Percentiles rank a stretch among this genome's conserved stretches.
These are phyloP conservation scores for Claviceps monticola DNA, from an alignment of 2,329 filamentous ascomycete species.

Conservation along the genomic window DNA sequence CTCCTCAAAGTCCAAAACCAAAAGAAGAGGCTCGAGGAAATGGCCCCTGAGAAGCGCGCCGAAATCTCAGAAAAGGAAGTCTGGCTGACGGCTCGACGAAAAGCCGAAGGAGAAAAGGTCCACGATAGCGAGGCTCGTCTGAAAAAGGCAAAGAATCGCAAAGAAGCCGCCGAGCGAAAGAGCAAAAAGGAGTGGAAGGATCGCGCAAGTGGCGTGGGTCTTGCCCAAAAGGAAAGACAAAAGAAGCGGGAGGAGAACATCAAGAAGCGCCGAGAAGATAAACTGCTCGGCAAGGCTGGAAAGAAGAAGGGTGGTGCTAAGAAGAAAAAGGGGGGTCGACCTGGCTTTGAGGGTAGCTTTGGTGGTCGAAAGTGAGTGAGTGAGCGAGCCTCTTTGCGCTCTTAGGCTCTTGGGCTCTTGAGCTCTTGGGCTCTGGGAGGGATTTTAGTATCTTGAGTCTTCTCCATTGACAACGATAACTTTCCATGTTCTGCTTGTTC, in stretches of 20 bases:
- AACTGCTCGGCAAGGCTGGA: constrained; percentile 42
- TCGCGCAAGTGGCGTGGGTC: constrained; percentile 55
- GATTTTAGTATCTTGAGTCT: not conserved
- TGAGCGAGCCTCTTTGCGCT: constrained; percentile 10
- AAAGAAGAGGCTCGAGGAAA: constrained; percentile 59
- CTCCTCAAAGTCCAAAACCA: constrained; percentile 80
- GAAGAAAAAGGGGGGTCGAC: constrained; percentile 38
- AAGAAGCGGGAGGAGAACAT: constrained; percentile 73
- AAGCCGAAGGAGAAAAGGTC: constrained; percentile 79
- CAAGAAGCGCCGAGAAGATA: constrained; percentile 60
- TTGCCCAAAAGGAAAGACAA: constrained; percentile 65
- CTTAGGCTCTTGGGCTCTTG: not conserved
- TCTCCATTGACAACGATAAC: not conserved
- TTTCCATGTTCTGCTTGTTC: not conserved
- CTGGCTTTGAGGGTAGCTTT: constrained; percentile 59
- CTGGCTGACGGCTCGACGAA: constrained; percentile 84
- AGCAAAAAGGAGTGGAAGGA: constrained; percentile 81
- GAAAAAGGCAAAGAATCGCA: constrained; percentile 90
- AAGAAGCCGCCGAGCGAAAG: constrained; percentile 81
- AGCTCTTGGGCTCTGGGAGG: no score
- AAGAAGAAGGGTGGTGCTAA: constrained; percentile 40
- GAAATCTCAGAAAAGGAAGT: constrained; percentile 87
- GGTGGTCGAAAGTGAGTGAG: constrained; percentile 33
- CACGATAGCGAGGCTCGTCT: constrained; percentile 74
- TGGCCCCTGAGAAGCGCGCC: constrained; percentile 68